Evolutionary conservation across 495 filamentous ascomycete genomes (phyloP).

Genomic region (Penicillium egyptiacum): DNA sequence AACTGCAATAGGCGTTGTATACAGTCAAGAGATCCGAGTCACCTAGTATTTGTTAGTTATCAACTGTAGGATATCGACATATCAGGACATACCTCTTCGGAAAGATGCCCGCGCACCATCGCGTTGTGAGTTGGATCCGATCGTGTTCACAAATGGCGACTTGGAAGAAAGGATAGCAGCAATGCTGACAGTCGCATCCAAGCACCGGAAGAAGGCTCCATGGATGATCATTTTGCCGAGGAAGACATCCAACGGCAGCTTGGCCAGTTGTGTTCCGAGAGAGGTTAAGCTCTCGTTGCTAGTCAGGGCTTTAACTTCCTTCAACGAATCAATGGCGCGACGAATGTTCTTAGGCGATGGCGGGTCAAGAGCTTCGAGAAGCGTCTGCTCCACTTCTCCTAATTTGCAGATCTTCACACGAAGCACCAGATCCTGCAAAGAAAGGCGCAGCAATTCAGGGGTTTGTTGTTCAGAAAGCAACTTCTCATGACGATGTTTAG

Average conservation of each 20-base stretch:
- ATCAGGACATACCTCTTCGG: conserved; percentile 53
- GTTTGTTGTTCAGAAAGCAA: conserved; percentile 85
- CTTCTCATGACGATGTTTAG: conserved; percentile 77
- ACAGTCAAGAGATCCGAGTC: conserved; percentile 89
- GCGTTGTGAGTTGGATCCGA: conserved; percentile 77
- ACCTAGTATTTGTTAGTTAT: conserved; percentile 42
- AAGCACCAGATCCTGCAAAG: conserved; percentile 88
- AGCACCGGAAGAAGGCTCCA: conserved; percentile 79
- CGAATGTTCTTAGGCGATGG: conserved; percentile 88
- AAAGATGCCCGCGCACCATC: conserved; percentile 74
- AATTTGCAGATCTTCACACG: conserved; percentile 97
- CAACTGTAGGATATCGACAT: conserved; percentile 2
- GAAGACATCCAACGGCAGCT: conserved; percentile 88
- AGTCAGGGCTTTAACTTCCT: conserved; percentile 91
- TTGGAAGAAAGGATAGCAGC: conserved; percentile 93
- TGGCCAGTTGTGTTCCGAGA: conserved; percentile 80
- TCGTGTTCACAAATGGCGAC: conserved; percentile 83
- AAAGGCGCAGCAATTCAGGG: conserved; percentile 91
- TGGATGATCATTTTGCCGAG: conserved; percentile 89
- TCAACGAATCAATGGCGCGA: conserved; percentile 83
- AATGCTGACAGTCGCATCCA: conserved; percentile 86
- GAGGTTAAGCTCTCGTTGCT: conserved; percentile 77
- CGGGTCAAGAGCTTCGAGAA: conserved; percentile 87
- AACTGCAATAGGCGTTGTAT: conserved; percentile 88
- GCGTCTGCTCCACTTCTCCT: conserved; percentile 83